Base-by-base conservation (phyloP, 805 yeast species). In the Saturnispora sekii region DNA sequence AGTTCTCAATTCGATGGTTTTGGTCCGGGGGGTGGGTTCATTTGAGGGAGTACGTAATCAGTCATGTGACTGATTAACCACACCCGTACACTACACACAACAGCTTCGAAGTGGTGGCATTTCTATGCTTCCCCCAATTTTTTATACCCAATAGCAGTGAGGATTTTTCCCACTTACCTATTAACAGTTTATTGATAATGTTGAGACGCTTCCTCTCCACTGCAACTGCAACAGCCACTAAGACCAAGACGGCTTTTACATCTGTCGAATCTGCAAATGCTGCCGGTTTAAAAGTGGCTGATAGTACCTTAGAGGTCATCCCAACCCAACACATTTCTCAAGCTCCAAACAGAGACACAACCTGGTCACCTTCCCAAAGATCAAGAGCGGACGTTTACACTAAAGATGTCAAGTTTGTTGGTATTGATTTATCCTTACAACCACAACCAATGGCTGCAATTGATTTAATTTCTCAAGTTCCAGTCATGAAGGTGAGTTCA, bases 391-490 rank as follows among this genome's bases (percentile, higher is more conserved):
- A 76, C 31, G 76, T 79, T 16, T 65, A 75, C 57, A 61, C 72
- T 44, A 61, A 54, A 29, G 73, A 79, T 48, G 78, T 84, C 3
- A 71, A 89, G 53, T 85, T 85, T 56, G 75, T 80, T 41, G 94
- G 84, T 55, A 75, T 67, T 51, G 87, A 85, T 57, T 66, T 85
- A 46, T 64, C 66, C 5, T 58, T 66, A 38, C 93, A 85, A 65
- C 95, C 95, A 45, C 74, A 72, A 55, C 87, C 95, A 6, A 77
- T 77, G 50, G 84, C 94, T 35, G 95, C 94, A 45, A 86, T 86
- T 57, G 93, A 86, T 38, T 72, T 86, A 62, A 83, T 86, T 54
- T 80, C 82, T 30, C 67, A 80, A 58, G 78, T 79, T 57, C 95
- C 95, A 2, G 66, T 85, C 35, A 68, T 76, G 53, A 82, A 73